phyloP scores from a whole-genome alignment of 495 filamentous ascomycete genomes.

The Delitschia confertaspora region DNA sequence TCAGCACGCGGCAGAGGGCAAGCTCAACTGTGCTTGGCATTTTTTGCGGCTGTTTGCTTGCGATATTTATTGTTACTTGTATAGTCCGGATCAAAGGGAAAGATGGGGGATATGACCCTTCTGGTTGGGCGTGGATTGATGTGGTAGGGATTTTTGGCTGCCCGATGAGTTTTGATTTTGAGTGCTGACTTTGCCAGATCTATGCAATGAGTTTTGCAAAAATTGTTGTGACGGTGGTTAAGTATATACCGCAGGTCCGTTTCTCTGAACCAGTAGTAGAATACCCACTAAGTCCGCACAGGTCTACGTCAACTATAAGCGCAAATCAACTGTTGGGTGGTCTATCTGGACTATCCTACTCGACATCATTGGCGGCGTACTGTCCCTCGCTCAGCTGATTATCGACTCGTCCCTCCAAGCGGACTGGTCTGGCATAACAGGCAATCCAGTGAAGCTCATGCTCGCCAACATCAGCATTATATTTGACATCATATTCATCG shows the following conservation, averaged over 20 bases:
- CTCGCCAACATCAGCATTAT: slow-evolving; percentile 73
- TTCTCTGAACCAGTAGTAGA: neutral
- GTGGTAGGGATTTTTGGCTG: slow-evolving; percentile 48
- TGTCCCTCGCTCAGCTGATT: slow-evolving; percentile 74
- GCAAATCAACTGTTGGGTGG: slow-evolving; percentile 80
- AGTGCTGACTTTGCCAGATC: slow-evolving; percentile 42
- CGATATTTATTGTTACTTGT: slow-evolving; percentile 44
- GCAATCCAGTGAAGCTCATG: slow-evolving; percentile 85
- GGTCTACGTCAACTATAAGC: slow-evolving; percentile 62
- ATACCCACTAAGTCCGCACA: neutral
- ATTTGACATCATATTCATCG: slow-evolving; percentile 80
- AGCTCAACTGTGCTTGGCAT: slow-evolving; percentile 60
- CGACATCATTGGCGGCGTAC: slow-evolving; percentile 67
- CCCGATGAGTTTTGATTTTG: neutral
- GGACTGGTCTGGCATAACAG: slow-evolving; percentile 82
- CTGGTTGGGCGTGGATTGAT: slow-evolving; percentile 67
- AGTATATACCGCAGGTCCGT: slow-evolving; percentile 77
- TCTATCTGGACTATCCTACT: slow-evolving; percentile 76
- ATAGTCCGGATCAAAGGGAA: slow-evolving; percentile 47
- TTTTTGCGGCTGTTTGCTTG: slow-evolving; percentile 54
- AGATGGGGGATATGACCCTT: slow-evolving; percentile 46
- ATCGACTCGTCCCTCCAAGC: slow-evolving; percentile 76
- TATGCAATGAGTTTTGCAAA: slow-evolving; percentile 82
- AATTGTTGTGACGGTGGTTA: slow-evolving; percentile 76
- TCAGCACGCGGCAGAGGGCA: slow-evolving; percentile 44